Evolutionary conservation across 176 grass and related monocot species (phyloP), one percentile per base, ranked within the genome.

Genomic region (Ananas comosus): DNA sequence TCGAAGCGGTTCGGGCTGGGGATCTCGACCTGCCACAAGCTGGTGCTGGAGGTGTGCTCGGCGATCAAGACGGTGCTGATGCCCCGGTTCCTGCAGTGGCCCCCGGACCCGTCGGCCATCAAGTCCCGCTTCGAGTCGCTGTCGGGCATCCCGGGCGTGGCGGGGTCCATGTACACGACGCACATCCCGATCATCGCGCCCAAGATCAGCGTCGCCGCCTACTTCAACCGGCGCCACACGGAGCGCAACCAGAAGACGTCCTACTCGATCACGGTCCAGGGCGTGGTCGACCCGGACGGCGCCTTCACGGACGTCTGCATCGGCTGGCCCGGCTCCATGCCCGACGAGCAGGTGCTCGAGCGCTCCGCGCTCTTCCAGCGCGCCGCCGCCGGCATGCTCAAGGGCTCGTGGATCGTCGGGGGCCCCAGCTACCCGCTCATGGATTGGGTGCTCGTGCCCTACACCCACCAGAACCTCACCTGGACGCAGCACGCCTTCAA

Each of bases 191-290:
- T 96, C 81, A 96, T 96, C 76, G 93, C 93, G 22, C 93, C 93
- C 64, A 96, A 96, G 68, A 90, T 96, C 66, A 87, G 78, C 16
- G 93, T 96, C 13, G 81, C 93, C 4, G 86, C 83, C 13, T 96
- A 90, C 81, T 96, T 96, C 93, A 96, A 96, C 79, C 81, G 88
- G 4, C 83, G 89, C 2, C 93, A 96, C 83, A 96, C 93, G 2
- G 93, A 96, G 81, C 83, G 93, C 51, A 96, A 96, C 78, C 89
- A 96, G 79, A 96, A 92, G 83, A 96, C 89, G 9, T 96, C 93
- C 72, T 96, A 96, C 70, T 96, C 93, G 18, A 96, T 96, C 79
- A 92, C 93, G 33, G 80, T 96, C 9, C 89, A 96, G 70, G 86
- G 92, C 5, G 93, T 96, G 12, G 93, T 87, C 2, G 74, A 88